Evolutionary conservation across 2,329 filamentous ascomycete species (phyloP).

Genomic region (Scortechinia acanthostroma): DNA sequence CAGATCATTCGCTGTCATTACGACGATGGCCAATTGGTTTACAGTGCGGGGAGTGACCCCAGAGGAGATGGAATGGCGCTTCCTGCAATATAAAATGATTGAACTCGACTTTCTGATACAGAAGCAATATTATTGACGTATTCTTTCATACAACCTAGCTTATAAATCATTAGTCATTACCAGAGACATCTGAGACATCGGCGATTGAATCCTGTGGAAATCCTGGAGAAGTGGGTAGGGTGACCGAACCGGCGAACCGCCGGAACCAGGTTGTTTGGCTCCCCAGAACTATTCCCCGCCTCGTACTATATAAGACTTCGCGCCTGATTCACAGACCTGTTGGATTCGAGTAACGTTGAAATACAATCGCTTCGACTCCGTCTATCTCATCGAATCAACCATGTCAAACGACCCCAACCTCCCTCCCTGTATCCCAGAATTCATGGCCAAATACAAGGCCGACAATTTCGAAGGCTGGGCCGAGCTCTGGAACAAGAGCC

Average conservation of each 20-base stretch:
- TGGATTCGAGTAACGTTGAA: not conserved
- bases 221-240: too few relatives aligned
- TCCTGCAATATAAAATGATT: not conserved
- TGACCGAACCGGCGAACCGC: too few relatives aligned
- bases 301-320: too few relatives aligned
- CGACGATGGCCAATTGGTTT: not conserved
- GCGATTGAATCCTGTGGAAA: too few relatives aligned
- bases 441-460: not conserved
- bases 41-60: constrained; percentile 1
- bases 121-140: too few relatives aligned
- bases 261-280: too few relatives aligned
- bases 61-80: not conserved
- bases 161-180: too few relatives aligned
- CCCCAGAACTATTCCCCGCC: too few relatives aligned
- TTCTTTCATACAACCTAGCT: too few relatives aligned
- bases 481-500: not conserved
- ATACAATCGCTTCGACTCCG: not conserved
- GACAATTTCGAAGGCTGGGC: not conserved
- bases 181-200: too few relatives aligned
- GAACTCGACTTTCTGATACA: too few relatives aligned
- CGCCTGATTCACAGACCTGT: too few relatives aligned
- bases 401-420: not conserved
- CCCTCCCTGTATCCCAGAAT: not conserved
- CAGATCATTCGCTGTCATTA: constrained; percentile 68
- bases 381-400: not conserved